These are phyloP conservation scores for Capsella bursapastoris DNA, from an alignment of 345 rosid species.

Conservation along the genomic window DNA sequence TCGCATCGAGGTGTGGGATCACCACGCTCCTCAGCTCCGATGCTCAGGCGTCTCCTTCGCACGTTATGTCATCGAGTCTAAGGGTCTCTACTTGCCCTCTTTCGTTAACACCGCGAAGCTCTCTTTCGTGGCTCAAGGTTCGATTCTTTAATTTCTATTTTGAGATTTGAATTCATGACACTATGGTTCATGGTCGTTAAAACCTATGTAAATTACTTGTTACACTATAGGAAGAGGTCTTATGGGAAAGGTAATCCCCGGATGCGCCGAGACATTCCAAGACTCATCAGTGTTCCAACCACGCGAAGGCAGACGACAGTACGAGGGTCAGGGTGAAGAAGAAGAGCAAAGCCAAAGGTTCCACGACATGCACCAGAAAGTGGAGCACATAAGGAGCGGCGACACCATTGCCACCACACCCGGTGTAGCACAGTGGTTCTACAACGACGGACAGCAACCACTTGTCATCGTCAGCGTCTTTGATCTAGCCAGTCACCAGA, in stretches of 20 bases:
- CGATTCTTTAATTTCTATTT: not conserved
- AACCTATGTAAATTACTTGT: too few species aligned
- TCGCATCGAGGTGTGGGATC: slow-evolving; percentile 60
- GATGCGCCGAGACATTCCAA: slow-evolving; percentile 75
- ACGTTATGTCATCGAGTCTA: slow-evolving; percentile 50
- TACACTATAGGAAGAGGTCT: slow-evolving; percentile 52
- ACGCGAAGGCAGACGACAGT: not conserved
- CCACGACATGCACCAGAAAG: slow-evolving; percentile 68
- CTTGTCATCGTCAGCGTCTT: slow-evolving; percentile 52
- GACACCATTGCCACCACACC: slow-evolving; percentile 58
- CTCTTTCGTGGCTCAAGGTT: slow-evolving; percentile 60
- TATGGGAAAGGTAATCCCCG: slow-evolving; percentile 52
- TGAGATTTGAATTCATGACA: not conserved
- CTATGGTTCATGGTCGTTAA: not conserved
- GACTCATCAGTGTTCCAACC: slow-evolving; percentile 36
- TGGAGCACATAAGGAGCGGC: slow-evolving; percentile 54
- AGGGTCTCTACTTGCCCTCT: slow-evolving; percentile 65
- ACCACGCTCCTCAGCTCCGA: slow-evolving; percentile 57
- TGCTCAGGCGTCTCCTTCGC: slow-evolving; percentile 62
- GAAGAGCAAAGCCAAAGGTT: slow-evolving; percentile 30
- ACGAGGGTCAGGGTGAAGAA: slow-evolving; percentile 12
- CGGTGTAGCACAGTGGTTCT: slow-evolving; percentile 64
- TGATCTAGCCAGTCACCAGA: slow-evolving; percentile 49
- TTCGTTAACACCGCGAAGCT: slow-evolving; percentile 53
- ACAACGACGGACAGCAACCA: slow-evolving; percentile 58